phyloP scores from a whole-genome alignment of 2,329 filamentous ascomycete species.

The Alternaria conjuncta region DNA sequence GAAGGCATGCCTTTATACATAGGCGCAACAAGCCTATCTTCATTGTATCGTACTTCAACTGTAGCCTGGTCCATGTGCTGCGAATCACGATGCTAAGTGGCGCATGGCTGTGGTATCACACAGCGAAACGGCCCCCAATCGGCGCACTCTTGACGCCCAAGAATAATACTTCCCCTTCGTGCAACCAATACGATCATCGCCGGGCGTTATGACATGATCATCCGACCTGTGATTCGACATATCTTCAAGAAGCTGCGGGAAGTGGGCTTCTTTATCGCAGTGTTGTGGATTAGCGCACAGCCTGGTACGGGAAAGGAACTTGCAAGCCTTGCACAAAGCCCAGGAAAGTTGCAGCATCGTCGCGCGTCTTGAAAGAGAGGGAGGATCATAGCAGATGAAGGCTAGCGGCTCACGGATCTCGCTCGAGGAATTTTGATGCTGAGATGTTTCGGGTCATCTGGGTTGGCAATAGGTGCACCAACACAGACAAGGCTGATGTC shows the following conservation, averaged over 20 bases:
- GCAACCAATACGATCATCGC: no score
- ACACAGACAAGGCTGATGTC: background rate
- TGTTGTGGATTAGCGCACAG: background rate
- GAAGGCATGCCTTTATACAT: background rate
- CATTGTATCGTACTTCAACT: rapidly evolving
- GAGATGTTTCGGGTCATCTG: background rate
- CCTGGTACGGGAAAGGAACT: background rate
- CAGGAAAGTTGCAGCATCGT: background rate
- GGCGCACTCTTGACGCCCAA: background rate
- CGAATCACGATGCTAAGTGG: background rate
- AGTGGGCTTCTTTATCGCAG: background rate
- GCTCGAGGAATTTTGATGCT: background rate
- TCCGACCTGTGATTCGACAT: background rate
- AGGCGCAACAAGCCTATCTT: background rate
- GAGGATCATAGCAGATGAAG: no score
- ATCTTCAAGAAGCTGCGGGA: background rate
- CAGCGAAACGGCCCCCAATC: background rate
- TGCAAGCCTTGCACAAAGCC: background rate
- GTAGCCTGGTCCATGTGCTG: background rate
- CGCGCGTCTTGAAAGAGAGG: background rate
- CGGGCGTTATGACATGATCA: background rate
- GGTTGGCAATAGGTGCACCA: background rate
- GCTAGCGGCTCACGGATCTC: no score
- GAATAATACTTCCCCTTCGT: no score
- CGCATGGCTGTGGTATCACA: background rate